Conservation (phyloP, 192 early-diverging fungal genomes). For the Rhizophagus clarus region DNA sequence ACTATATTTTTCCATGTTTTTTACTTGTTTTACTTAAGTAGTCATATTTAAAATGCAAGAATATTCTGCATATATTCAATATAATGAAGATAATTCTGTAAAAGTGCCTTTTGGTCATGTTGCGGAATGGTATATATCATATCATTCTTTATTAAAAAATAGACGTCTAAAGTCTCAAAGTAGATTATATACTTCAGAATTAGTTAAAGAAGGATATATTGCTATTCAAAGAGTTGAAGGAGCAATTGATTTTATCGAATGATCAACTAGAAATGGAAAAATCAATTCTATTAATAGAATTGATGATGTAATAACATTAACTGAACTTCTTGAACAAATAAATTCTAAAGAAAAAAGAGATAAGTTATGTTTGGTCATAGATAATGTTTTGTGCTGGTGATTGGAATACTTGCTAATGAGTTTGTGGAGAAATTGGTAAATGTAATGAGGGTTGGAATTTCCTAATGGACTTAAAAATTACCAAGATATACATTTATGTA, state of each 20-base stretch:
- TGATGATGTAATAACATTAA: constrained; percentile 3
- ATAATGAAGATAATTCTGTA: constrained; percentile 7
- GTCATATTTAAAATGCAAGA: too few species aligned
- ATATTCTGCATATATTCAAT: neutral
- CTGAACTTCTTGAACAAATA: neutral
- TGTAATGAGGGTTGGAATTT: too few species aligned
- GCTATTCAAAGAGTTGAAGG: neutral
- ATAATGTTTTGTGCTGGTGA: constrained; percentile 9
- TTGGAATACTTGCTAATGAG: neutral
- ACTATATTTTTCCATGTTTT: too few species aligned
- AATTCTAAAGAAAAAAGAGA: neutral
- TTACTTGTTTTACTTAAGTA: too few species aligned
- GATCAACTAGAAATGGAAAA: neutral
- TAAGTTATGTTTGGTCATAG: constrained; percentile 6
- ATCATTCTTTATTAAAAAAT: neutral
- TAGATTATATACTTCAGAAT: neutral
- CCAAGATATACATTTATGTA: too few species aligned
- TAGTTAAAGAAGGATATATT: neutral
- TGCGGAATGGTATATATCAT: constrained; percentile 11
- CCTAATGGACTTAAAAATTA: too few species aligned
- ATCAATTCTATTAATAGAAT: constrained; percentile 5
- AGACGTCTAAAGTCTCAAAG: neutral
- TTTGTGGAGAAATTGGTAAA: too few species aligned
- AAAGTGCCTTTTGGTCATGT: constrained; percentile 2
- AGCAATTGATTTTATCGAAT: neutral